These are phyloP conservation scores for Termitomyces heimii DNA, from an alignment of 768 basidiomycete species.

Conservation along the genomic window DNA sequence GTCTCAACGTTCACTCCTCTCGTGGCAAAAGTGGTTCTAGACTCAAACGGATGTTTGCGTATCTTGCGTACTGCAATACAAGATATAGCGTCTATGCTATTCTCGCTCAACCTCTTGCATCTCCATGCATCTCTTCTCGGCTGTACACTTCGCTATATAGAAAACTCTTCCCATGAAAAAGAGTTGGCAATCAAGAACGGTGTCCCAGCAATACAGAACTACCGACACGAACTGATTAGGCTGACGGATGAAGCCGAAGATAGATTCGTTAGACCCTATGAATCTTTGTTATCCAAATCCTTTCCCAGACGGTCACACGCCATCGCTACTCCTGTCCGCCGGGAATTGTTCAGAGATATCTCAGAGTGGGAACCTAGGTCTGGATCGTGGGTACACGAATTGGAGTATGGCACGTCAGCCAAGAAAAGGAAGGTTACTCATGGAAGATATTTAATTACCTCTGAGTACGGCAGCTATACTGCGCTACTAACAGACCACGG, in stretches of 20 bases:
- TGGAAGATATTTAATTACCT: not conserved
- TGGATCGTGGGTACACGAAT: constrained; percentile 34
- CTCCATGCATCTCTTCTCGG: constrained; percentile 50
- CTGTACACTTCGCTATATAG: constrained; percentile 42
- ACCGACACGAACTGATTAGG: constrained; percentile 36
- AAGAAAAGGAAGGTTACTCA: constrained; percentile 9
- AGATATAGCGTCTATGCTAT: constrained; percentile 22
- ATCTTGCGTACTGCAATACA: constrained; percentile 15
- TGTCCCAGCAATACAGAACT: constrained; percentile 21
- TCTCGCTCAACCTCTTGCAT: constrained; percentile 25
- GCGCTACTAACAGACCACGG: not conserved
- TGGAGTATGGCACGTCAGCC: not conserved
- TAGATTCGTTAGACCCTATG: constrained; percentile 32
- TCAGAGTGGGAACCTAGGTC: constrained; percentile 47
- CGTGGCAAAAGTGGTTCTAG: constrained; percentile 10
- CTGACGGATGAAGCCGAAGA: constrained; percentile 47
- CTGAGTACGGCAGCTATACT: not conserved
- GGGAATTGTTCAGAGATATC: constrained; percentile 12
- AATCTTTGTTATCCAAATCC: constrained; percentile 1
- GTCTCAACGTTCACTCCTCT: constrained; percentile 16
- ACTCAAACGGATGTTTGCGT: constrained; percentile 7
- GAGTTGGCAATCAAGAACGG: constrained; percentile 13
- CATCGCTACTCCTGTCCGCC: constrained; percentile 5
- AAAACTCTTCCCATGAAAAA: constrained; percentile 22
- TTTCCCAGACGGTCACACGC: not conserved